phyloP scores from a whole-genome alignment of 495 filamentous ascomycete species.

The Lineolata rhizophorae region DNA sequence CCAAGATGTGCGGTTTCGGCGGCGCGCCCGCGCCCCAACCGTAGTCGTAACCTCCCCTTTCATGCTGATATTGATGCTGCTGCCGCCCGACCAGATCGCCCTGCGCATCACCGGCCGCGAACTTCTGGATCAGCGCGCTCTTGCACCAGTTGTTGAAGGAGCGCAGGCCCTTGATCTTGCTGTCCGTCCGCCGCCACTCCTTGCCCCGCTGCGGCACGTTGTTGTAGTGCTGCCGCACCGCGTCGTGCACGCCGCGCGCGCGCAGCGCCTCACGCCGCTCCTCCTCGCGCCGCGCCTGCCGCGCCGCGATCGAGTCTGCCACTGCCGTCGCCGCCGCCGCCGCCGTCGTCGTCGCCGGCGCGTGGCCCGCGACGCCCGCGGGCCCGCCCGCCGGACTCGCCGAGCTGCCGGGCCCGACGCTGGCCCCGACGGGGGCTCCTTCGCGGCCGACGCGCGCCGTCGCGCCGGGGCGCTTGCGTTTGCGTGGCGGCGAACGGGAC shows the following conservation, averaged over 20 bases:
- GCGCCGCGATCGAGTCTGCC: too few species aligned
- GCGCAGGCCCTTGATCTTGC: slow-evolving; percentile 78
- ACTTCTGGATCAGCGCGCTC: slow-evolving; percentile 89
- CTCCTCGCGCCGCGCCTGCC: slow-evolving; percentile 14
- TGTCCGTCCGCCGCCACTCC: slow-evolving; percentile 85
- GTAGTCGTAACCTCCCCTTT: too few species aligned
- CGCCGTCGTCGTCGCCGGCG: too few species aligned
- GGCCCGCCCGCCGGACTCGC: slow-evolving; percentile 43
- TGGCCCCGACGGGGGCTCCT: too few species aligned
- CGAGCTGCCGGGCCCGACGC: slow-evolving; percentile 37
- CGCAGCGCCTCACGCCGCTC: slow-evolving; percentile 5
- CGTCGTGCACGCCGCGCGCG: slow-evolving; percentile 61
- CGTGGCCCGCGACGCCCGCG: slow-evolving; percentile 28
- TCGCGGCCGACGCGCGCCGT: slow-evolving; percentile 42
- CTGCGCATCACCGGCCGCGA: slow-evolving; percentile 62
- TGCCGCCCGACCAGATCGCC: slow-evolving; percentile 22
- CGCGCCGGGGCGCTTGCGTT: slow-evolving; percentile 71
- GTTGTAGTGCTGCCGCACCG: slow-evolving; percentile 87
- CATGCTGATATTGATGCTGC: too few species aligned
- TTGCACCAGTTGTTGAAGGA: slow-evolving; percentile 99
- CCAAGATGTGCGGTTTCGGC: slow-evolving; percentile 30
- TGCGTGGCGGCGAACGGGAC: slow-evolving; percentile 31
- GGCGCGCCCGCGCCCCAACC: neutral
- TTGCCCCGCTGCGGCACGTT: slow-evolving; percentile 79
- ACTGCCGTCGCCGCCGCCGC: too few species aligned